Conservation (phyloP, 495 filamentous ascomycete genomes). For the Physcia stellaris region DNA sequence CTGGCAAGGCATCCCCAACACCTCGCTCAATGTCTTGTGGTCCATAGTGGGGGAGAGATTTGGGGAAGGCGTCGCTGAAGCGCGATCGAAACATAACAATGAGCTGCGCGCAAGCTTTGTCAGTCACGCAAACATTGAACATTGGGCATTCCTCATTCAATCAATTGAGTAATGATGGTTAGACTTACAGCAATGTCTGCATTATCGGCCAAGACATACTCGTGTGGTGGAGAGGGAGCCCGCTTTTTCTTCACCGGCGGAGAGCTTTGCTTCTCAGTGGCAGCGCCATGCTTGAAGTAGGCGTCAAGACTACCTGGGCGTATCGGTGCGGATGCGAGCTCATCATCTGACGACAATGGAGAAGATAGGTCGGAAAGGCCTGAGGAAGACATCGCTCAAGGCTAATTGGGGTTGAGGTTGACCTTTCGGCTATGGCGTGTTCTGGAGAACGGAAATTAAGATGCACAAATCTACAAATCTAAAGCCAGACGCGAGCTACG, state of each 20-base stretch:
- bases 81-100: slow-evolving; percentile 95
- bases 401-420: slow-evolving; percentile 11
- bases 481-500: too few relatives aligned
- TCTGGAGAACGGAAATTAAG: too few relatives aligned
- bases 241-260: slow-evolving; percentile 59
- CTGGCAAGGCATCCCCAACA: slow-evolving; percentile 60
- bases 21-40: slow-evolving; percentile 91
- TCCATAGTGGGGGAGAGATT: slow-evolving; percentile 73
- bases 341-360: slow-evolving; percentile 42
- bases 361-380: slow-evolving; percentile 47
- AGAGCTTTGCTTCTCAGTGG: slow-evolving; percentile 33
- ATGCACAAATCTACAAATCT: too few relatives aligned
- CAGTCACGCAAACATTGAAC: slow-evolving; percentile 24
- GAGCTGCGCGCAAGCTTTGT: slow-evolving; percentile 45
- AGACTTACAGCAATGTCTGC: slow-evolving; percentile 67
- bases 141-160: slow-evolving; percentile 15
- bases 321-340: slow-evolving; percentile 26
- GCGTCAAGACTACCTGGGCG: slow-evolving; percentile 19
- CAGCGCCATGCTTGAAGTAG: slow-evolving; percentile 28
- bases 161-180: slow-evolving; percentile 4
- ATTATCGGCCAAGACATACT: slow-evolving; percentile 79
- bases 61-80: slow-evolving; percentile 78
- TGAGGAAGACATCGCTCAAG: slow-evolving; percentile 33
- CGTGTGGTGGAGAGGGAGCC: slow-evolving; percentile 73
- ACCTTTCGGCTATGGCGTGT: too few relatives aligned